phyloP scores from a whole-genome alignment of 2,329 filamentous ascomycete species.

The Aspergillus pseudoviridinutans region DNA sequence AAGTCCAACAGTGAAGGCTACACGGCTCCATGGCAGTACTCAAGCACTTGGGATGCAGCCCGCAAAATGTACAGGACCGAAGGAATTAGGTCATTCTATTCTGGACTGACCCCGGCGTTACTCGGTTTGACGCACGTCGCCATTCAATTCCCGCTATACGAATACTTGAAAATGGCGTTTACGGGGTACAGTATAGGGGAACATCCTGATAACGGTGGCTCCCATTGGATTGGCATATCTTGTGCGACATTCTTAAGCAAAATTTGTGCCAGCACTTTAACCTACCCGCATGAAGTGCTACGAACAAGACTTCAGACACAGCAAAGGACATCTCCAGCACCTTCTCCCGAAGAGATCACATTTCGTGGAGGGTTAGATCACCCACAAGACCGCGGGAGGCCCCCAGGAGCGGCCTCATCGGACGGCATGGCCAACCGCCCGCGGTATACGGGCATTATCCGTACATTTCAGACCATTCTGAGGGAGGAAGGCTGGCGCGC shows the following conservation, averaged over 20 bases:
- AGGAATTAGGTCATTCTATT: conserved; percentile 88
- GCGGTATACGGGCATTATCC: conserved; percentile 72
- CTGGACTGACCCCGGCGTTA: conserved; percentile 85
- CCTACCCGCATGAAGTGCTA: conserved; percentile 95
- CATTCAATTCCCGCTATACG: conserved; percentile 94
- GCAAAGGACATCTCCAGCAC: conserved; percentile 57
- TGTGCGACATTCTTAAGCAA: conserved; percentile 91
- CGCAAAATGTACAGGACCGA: conserved; percentile 94
- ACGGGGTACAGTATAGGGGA: conserved; percentile 86
- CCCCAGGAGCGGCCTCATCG: conserved; percentile 44
- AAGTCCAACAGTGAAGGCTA: conserved; percentile 50
- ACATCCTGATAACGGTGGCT: conserved; percentile 55
- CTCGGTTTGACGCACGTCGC: conserved; percentile 92
- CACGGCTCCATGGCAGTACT: conserved; percentile 74
- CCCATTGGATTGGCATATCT: conserved; percentile 79
- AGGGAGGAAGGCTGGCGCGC: conserved; percentile 91
- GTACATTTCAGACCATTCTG: conserved; percentile 79
- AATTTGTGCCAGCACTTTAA: conserved; percentile 87
- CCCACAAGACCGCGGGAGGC: conserved; percentile 44
- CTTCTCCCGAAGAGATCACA: conserved; percentile 50
- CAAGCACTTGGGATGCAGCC: conserved; percentile 82
- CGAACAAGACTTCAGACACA: conserved; percentile 92
- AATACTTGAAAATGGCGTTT: conserved; percentile 85
- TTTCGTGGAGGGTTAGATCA: conserved; percentile 41
- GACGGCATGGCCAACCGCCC: conserved; percentile 54